Percentiles rank a stretch among this genome's conserved stretches.
Evolutionary conservation across 2,329 filamentous ascomycete species (phyloP).

Genomic region (Aspergillus persii): DNA sequence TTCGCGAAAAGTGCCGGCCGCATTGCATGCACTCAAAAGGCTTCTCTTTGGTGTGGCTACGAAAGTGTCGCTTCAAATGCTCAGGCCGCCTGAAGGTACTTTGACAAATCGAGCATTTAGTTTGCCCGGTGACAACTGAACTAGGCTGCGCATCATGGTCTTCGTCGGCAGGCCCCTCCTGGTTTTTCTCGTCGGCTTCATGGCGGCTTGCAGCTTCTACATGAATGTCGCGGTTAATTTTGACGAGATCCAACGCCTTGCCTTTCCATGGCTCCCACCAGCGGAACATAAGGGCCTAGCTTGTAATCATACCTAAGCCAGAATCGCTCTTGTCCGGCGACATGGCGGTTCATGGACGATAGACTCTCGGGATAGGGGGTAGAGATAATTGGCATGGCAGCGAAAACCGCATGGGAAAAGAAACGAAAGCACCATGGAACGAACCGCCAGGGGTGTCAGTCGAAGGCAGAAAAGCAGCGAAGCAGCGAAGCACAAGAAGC

Average conservation of each 20-base stretch:
- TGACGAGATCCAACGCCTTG: neutral
- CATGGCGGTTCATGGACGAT: slow-evolving; percentile 28
- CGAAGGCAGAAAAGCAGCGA: neutral
- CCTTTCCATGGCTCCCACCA: neutral
- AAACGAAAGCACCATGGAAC: neutral
- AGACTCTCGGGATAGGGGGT: slow-evolving; percentile 3
- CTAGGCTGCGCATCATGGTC: slow-evolving; percentile 12
- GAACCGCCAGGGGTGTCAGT: no score
- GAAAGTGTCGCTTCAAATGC: slow-evolving; percentile 42
- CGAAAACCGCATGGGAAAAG: neutral
- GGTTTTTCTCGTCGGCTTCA: slow-evolving; percentile 15
- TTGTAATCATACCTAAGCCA: slow-evolving; percentile 19
- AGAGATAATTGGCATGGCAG: slow-evolving; percentile 16
- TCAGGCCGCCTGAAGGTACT: slow-evolving; percentile 41
- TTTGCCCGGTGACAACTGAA: slow-evolving; percentile 19
- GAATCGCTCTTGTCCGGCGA: slow-evolving; percentile 27
- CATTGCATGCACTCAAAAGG: slow-evolving; percentile 41
- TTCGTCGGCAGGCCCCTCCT: slow-evolving; percentile 7
- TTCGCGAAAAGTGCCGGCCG: slow-evolving; percentile 43
- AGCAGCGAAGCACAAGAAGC: neutral
- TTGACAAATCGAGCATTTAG: slow-evolving; percentile 36
- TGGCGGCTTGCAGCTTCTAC: slow-evolving; percentile 17
- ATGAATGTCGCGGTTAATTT: slow-evolving; percentile 5
- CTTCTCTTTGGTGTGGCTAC: slow-evolving; percentile 42
- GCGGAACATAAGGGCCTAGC: slow-evolving; percentile 5